These are phyloP conservation scores for Plasmodium ovale DNA, from an alignment of 169 alveolate genomes.

Conservation along the genomic window DNA sequence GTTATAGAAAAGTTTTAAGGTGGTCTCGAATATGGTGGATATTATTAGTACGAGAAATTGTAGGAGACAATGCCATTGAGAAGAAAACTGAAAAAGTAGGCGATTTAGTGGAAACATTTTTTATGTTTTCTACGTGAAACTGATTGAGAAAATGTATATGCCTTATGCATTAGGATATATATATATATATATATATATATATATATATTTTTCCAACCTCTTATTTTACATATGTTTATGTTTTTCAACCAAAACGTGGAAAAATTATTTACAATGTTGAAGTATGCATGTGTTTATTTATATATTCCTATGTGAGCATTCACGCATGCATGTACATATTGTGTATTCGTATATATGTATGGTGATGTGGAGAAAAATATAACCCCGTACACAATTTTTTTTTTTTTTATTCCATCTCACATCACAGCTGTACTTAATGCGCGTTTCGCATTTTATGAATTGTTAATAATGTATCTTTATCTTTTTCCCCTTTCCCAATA, in stretches of 20 bases:
- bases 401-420: neutral
- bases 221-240: neutral
- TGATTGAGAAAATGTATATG: neutral
- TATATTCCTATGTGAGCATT: neutral
- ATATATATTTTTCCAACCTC: neutral
- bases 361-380: too few species aligned
- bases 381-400: neutral
- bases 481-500: neutral
- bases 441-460: neutral
- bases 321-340: neutral
- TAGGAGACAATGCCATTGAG: conserved; percentile 60
- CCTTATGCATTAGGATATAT: neutral
- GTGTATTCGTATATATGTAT: neutral
- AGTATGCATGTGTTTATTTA: conserved; percentile 1
- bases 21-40: conserved; percentile 79
- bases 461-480: conserved; percentile 16
- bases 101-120: neutral
- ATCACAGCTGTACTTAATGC: neutral
- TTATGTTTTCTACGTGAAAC: neutral
- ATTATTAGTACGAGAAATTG: conserved; percentile 72
- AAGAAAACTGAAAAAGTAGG: conserved; percentile 54
- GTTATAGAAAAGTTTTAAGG: conserved; percentile 75
- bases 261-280: too few species aligned
- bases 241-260: neutral
- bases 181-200: conserved; percentile 12